phyloP scores from a whole-genome alignment of 1,139 yeast genomes.

The Scheffersomyces illinoinensis region DNA sequence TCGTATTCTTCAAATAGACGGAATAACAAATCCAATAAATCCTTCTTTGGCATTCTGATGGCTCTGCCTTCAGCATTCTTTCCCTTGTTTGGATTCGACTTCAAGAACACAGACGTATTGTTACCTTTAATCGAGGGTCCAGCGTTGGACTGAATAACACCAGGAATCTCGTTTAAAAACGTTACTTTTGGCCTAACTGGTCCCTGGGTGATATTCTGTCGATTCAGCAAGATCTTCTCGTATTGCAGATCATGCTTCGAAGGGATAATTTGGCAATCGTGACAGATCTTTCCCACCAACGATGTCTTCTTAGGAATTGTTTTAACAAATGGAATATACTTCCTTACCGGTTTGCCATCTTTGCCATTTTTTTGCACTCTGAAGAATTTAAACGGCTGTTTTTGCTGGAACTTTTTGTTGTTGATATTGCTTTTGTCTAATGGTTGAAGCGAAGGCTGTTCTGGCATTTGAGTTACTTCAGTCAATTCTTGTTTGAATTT shows the following conservation, averaged over 20 bases:
- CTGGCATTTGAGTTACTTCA: conserved; percentile 50
- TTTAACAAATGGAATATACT: conserved; percentile 69
- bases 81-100: conserved; percentile 31
- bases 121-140: conserved; percentile 78
- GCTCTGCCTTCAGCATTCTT: conserved; percentile 79
- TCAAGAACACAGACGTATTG: conserved; percentile 62
- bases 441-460: conserved; percentile 43
- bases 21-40: conserved; percentile 83
- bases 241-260: conserved; percentile 72
- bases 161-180: conserved; percentile 78
- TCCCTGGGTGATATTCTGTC: conserved; percentile 51
- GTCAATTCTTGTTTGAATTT: conserved; percentile 62
- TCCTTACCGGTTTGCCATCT: conserved; percentile 31
- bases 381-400: conserved; percentile 25
- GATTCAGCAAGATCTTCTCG: conserved; percentile 40
- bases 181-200: conserved; percentile 71
- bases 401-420: conserved; percentile 20
- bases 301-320: conserved; percentile 87
- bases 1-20: conserved; percentile 91
- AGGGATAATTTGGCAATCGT: conserved; percentile 89
- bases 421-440: conserved; percentile 33
- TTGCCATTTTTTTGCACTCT: conserved; percentile 27
- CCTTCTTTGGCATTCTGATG: conserved; percentile 91
- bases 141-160: conserved; percentile 81
- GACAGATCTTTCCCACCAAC: conserved; percentile 82